Base-by-base conservation (phyloP, 1,284 basidiomycete species). In the Marasmius sp. region DNA sequence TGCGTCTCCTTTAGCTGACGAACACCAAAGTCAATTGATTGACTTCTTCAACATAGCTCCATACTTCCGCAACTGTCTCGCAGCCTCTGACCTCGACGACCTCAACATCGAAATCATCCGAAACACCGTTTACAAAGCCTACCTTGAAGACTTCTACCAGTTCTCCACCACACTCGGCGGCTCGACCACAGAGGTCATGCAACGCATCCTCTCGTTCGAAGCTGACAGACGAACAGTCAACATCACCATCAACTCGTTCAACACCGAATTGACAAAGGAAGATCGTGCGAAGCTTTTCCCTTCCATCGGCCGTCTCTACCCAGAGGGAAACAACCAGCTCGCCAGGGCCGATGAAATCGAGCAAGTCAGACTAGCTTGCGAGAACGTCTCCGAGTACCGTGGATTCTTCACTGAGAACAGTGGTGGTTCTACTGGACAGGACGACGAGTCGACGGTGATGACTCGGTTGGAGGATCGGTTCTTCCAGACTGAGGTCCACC, bases 91-190 rank as follows among this genome's bases (percentile, higher is more conserved):
- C 74, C 86, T 99, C 45, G 97, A 99, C 74, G 97, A 99, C 75
- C 88, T 99, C 66, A 98, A 99, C 81, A 99, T 99, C 70, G 97
- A 99, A 80, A 98, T 99, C 77, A 97, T 99, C 76, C 94, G 97
- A 53, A 99, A 99, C 79, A 96, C 97, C n/a, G 91, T 99, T 52
- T 99, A 99, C 86, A 98, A 98, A 77, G 92, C 96, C 14, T 99
- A 99, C 78, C 89, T 99, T 61, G 97, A 98, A 76, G 97, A 99
- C 77, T 99, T 99, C 75, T 87, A 96, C 80, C 75, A 82, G 64
- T 99, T 93, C 78, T 92, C 89, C 73, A 77, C 84, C 58, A 86
- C 88, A 3, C 79, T 99, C 20, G 92, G 94, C 36, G 85, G 87
- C 9, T 92, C 95, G 1, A 98, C 96, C 2, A 83, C 86, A 18